phyloP scores from a whole-genome alignment of 495 filamentous ascomycete genomes.

The Aspergillus bertholletiae region DNA sequence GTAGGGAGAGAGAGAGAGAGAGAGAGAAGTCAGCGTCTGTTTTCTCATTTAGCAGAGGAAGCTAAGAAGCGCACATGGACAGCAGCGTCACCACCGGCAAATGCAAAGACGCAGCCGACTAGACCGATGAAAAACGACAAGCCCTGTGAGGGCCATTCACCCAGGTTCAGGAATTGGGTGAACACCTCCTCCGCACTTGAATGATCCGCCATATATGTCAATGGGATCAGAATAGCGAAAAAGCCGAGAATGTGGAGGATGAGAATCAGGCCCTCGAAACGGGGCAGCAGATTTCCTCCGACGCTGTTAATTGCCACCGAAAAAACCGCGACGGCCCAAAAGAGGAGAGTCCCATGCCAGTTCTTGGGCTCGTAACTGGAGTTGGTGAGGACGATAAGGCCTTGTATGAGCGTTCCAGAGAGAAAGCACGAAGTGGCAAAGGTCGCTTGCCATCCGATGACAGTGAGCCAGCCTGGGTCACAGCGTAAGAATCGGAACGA shows the following conservation, averaged over 20 bases:
- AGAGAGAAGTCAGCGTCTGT: no score
- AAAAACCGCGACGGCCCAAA: no score
- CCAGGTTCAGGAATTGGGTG: slow-evolving; percentile 24
- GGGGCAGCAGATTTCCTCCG: slow-evolving; percentile 34
- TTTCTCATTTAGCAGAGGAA: background rate
- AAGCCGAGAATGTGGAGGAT: slow-evolving; percentile 50
- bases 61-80: slow-evolving; percentile 1
- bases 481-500: no score
- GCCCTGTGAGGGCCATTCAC: slow-evolving; percentile 31
- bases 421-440: slow-evolving; percentile 38
- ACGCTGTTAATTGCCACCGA: slow-evolving; percentile 39
- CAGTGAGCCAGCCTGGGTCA: slow-evolving; percentile 45
- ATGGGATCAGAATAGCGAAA: slow-evolving; percentile 48
- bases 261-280: slow-evolving; percentile 40
- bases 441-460: slow-evolving; percentile 44
- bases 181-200: slow-evolving; percentile 36
- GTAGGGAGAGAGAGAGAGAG: no score
- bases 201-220: slow-evolving; percentile 36
- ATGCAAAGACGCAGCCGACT: slow-evolving; percentile 7
- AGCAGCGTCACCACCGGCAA: slow-evolving; percentile 50
- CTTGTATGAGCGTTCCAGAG: slow-evolving; percentile 37
- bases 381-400: slow-evolving; percentile 34
- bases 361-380: slow-evolving; percentile 28
- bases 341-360: slow-evolving; percentile 26
- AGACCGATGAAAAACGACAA: slow-evolving; percentile 36